A percentile compares a stretch with the other conserved stretches of the same genome.
phyloP scores from a whole-genome alignment of 208 protist species.

The Tritrichomonas foetus region DNA sequence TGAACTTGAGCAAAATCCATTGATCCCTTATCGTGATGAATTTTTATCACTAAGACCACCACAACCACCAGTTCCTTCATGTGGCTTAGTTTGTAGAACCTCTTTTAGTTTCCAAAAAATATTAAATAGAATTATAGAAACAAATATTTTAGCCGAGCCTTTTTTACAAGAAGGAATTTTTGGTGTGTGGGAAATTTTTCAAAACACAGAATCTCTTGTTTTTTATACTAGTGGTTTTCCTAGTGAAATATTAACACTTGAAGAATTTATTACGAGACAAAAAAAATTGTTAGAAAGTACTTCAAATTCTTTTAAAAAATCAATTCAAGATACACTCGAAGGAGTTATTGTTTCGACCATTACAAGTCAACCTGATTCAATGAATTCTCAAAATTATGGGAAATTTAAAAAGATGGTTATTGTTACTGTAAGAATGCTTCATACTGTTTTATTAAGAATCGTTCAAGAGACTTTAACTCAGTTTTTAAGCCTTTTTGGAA shows the following conservation, averaged over 20 bases:
- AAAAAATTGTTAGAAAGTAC: background rate
- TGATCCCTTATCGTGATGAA: conserved; percentile 17
- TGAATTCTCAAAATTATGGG: background rate
- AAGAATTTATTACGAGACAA: background rate
- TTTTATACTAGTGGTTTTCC: background rate
- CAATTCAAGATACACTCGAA: conserved; percentile 15
- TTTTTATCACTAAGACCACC: background rate
- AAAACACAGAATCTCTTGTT: background rate
- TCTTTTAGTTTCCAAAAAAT: background rate
- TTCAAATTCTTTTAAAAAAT: background rate
- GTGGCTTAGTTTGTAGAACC: background rate
- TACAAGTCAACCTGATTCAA: background rate
- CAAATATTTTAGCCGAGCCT: background rate
- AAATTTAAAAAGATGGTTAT: conserved; percentile 4
- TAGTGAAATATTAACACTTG: background rate
- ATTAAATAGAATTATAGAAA: background rate
- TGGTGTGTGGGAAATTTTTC: background rate
- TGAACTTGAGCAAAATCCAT: conserved; percentile 26
- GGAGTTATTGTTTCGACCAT: background rate
- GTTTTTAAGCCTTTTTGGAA: background rate
- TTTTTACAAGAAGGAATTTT: background rate
- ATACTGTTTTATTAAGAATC: conserved; percentile 7
- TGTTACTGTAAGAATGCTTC: background rate
- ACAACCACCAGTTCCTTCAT: background rate
- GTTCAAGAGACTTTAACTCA: background rate